Percentiles rank a stretch among this genome's conserved stretches.
Evolutionary conservation across 169 alveolate species (phyloP).

Genomic region (Ichthyophthirius multifiliis): DNA sequence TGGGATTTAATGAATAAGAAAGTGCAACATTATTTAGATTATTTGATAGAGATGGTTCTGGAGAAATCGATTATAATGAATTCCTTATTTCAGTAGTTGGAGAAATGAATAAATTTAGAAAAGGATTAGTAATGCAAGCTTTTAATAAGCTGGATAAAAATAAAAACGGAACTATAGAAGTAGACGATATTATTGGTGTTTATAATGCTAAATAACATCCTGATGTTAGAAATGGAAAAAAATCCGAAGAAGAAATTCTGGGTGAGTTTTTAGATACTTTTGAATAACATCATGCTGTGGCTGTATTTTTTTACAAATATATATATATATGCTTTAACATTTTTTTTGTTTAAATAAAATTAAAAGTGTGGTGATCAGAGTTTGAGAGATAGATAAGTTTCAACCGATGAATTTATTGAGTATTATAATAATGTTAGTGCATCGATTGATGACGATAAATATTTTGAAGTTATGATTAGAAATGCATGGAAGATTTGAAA

Average conservation of each 20-base stretch:
- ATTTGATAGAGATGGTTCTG: slow-evolving; percentile 63
- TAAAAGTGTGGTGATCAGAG: slow-evolving; percentile 17
- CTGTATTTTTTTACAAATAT: neutral
- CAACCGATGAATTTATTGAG: slow-evolving; percentile 76
- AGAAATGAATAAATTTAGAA: slow-evolving; percentile 67
- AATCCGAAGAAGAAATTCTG: slow-evolving; percentile 74
- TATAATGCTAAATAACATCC: slow-evolving; percentile 76
- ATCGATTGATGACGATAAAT: slow-evolving; percentile 73
- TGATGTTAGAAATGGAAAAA: slow-evolving; percentile 73
- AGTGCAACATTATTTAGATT: slow-evolving; percentile 37
- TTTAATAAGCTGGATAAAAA: slow-evolving; percentile 61
- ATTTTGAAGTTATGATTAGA: slow-evolving; percentile 74
- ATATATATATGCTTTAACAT: neutral
- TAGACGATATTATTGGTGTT: slow-evolving; percentile 50
- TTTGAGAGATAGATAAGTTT: slow-evolving; percentile 53
- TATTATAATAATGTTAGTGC: slow-evolving; percentile 77
- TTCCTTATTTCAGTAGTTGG: slow-evolving; percentile 69
- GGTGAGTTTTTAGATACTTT: slow-evolving; percentile 80
- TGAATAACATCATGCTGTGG: slow-evolving; percentile 51
- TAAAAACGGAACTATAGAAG: slow-evolving; percentile 53
- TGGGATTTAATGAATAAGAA: slow-evolving; percentile 44
- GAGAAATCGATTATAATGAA: slow-evolving; percentile 65
- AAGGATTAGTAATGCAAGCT: slow-evolving; percentile 52
- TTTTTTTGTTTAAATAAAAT: neutral
- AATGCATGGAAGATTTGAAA: slow-evolving; percentile 71